These are phyloP conservation scores for Dillenia turbinata DNA, from an alignment of 164 flowering plant genomes.

Conservation along the genomic window DNA sequence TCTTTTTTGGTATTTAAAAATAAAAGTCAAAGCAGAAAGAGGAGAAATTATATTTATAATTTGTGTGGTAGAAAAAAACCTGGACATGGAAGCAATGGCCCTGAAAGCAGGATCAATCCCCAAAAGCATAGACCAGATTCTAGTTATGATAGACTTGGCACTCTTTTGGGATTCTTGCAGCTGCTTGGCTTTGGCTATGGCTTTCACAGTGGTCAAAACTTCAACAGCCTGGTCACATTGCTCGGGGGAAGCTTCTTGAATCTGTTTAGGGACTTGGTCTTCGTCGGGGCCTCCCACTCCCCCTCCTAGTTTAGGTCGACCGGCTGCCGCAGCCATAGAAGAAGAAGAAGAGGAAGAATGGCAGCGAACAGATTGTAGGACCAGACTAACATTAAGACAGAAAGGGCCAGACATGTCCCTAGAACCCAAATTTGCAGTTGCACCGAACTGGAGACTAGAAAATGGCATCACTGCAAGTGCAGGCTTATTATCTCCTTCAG, in stretches of 20 bases:
- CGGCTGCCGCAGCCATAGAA: conserved; percentile 39
- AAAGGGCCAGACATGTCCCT: no score
- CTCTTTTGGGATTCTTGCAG: conserved; percentile 51
- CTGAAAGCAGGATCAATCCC: conserved; percentile 81
- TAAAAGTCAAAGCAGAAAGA: conserved; percentile 1
- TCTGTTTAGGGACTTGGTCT: conserved; percentile 33
- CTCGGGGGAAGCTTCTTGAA: conserved; percentile 84
- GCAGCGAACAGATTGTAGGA: no score
- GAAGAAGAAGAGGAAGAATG: no score
- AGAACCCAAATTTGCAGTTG: no score
- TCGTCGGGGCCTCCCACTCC: conserved; percentile 38
- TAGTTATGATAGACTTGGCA: conserved; percentile 31
- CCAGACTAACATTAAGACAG: no score
- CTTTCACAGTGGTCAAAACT: conserved; percentile 70
- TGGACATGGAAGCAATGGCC: conserved; percentile 80
- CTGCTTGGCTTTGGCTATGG: conserved; percentile 73
- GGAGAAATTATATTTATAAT: background rate
- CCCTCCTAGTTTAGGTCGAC: conserved; percentile 38
- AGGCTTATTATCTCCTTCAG: no score
- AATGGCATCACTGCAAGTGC: no score
- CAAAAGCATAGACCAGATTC: conserved; percentile 47
- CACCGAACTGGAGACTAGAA: no score
- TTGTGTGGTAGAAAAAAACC: conserved; percentile 26
- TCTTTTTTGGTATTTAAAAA: background rate
- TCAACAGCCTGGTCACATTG: conserved; percentile 94